Evolutionary conservation across 2,329 filamentous ascomycete genomes (phyloP).

Genomic region (Aphanocladium album): DNA sequence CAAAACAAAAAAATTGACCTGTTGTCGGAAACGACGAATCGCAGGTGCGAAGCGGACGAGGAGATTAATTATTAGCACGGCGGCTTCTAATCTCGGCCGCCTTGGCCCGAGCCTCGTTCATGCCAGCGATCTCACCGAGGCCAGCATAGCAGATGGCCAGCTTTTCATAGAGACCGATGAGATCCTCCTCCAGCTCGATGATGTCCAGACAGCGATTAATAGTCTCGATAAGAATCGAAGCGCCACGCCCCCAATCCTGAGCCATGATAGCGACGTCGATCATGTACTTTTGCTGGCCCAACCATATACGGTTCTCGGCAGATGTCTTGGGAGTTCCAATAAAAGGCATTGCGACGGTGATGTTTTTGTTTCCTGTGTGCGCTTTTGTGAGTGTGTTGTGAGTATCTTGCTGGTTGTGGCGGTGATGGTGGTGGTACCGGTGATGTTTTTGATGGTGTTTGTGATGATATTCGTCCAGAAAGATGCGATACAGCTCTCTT

Average conservation of each 20-base stretch:
- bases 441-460: too few species aligned
- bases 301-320: neutral
- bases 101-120: neutral
- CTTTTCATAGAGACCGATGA: neutral
- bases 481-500: too few species aligned
- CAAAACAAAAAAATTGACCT: too few species aligned
- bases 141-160: neutral
- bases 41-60: neutral
- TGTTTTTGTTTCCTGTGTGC: neutral
- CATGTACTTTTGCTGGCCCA: neutral
- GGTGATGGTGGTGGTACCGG: neutral
- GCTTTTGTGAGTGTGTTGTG: neutral
- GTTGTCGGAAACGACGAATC: neutral
- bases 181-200: neutral
- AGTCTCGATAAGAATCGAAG: neutral
- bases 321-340: neutral
- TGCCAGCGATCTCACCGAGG: neutral
- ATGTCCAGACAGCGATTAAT: neutral
- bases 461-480: too few species aligned
- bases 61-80: neutral
- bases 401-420: too few species aligned
- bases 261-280: neutral
- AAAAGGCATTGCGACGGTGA: neutral
- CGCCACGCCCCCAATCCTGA: neutral
- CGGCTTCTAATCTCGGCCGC: neutral